A percentile compares a stretch with the other conserved stretches of the same genome.
These are phyloP conservation scores for Colletotrichum ledebouriae DNA, from an alignment of 2,329 filamentous ascomycete species.

Conservation along the genomic window DNA sequence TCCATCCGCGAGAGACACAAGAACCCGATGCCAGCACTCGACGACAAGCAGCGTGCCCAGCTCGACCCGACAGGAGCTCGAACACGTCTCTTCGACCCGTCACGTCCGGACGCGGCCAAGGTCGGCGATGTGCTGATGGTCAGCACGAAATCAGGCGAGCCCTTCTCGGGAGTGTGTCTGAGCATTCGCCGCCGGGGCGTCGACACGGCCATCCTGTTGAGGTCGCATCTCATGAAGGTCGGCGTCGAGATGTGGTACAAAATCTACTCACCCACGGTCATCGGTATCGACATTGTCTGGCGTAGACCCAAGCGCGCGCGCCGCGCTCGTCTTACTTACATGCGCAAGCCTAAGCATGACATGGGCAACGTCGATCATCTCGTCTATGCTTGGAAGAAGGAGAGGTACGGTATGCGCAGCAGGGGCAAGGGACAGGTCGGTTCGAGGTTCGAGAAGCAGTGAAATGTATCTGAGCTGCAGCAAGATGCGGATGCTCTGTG, in stretches of 20 bases:
- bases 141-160: constrained; percentile 83
- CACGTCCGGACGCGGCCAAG: constrained; percentile 83
- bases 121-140: constrained; percentile 94
- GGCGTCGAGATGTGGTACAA: constrained; percentile 99
- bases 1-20: constrained; percentile 69
- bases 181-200: constrained; percentile 89
- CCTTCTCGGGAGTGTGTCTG: constrained; percentile 90
- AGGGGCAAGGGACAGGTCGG: constrained; percentile 36
- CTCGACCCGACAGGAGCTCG: constrained; percentile 91
- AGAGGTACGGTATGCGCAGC: constrained; percentile 55
- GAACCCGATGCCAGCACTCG: constrained; percentile 77
- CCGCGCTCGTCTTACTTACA: constrained; percentile 89
- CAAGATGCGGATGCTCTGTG: neutral
- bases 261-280: constrained; percentile 89
- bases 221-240: constrained; percentile 87
- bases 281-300: constrained; percentile 94
- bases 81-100: constrained; percentile 81
- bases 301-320: constrained; percentile 85
- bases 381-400: constrained; percentile 69
- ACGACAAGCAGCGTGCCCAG: constrained; percentile 74
- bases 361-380: constrained; percentile 87
- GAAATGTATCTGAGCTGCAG: neutral
- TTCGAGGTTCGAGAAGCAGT: constrained; percentile 31
- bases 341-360: constrained; percentile 90
- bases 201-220: constrained; percentile 88